Base-by-base conservation (phyloP, 1,284 basidiomycete species). In the Cryptococcus floricola region DNA sequence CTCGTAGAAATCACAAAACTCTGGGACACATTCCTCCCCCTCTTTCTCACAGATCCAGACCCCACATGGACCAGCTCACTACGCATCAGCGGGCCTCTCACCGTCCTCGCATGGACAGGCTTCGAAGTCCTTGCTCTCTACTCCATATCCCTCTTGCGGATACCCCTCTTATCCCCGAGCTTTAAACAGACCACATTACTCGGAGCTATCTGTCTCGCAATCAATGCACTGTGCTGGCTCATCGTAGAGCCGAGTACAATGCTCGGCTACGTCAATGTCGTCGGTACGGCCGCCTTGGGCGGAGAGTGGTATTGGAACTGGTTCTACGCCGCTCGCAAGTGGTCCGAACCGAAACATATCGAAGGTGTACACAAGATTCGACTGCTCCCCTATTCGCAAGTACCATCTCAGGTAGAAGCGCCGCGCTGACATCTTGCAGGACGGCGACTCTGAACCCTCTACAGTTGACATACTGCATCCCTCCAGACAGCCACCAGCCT, bases 361-460 rank as follows among this genome's bases (percentile, higher is more conserved):
- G 60, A 60, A 10, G 76, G 76, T 27, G 60, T 69, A 12, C 69
- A 75, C 58, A 66, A 65, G 38, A 74, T 77, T 46, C 59, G 73
- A 14, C 55, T 76, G 10, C 63, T 76, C 10, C 73, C 73, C 7
- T 70, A 65, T 58, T 65, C 61, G 64, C 65, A 45, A 56, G 64
- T 50, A 23, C 2, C 12, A 28, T 19, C n/a, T 45, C 25, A 38
- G 14, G 27, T 23, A 10, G 23, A 49, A 13, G 13, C 37, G n/a
- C 39, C 7, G 25, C 4, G 13, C 46, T 8, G 39, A 14, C 19
- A 8, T 34, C 58, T 16, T 31, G 39, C 46, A 73, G 71, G 51
- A 73, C 75, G 4, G 75, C 71, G 3, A 70, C 70, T 0, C 67
- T 75, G 53, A 77, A 77, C 55, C 76, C 76, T n/a, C 62, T 73